phyloP scores from a whole-genome alignment of 2,329 filamentous ascomycete species.

The Claviceps quebecensis region DNA sequence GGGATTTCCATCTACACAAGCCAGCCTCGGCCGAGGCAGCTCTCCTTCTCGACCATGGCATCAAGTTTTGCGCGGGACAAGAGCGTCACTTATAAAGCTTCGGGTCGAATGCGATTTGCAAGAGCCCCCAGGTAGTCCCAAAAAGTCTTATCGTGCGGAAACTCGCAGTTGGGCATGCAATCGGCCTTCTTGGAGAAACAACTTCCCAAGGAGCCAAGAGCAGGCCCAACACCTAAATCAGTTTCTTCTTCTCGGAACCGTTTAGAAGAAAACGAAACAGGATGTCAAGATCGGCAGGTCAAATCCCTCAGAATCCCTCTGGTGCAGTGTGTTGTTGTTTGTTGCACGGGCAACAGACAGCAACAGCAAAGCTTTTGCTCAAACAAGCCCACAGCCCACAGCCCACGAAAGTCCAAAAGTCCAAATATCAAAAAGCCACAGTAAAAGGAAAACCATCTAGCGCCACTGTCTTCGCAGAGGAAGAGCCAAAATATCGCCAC shows the following conservation, averaged over 20 bases:
- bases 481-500: conserved; percentile 13
- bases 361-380: too few relatives aligned
- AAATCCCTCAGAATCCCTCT: conserved; percentile 29
- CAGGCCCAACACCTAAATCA: background rate
- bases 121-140: conserved; percentile 24
- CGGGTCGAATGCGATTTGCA: conserved; percentile 5
- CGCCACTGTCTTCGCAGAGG: conserved; percentile 8
- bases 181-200: too few relatives aligned
- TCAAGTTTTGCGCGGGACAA: conserved; percentile 1
- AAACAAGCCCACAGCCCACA: conserved; percentile 9
- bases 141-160: conserved; percentile 7
- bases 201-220: background rate
- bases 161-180: background rate
- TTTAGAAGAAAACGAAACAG: background rate
- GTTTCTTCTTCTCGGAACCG: background rate
- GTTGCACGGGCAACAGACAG: too few relatives aligned
- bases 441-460: conserved; percentile 17
- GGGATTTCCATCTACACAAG: conserved; percentile 1
- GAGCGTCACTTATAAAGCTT: conserved; percentile 11
- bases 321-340: conserved; percentile 10
- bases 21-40: background rate
- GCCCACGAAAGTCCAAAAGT: background rate
- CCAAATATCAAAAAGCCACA: conserved; percentile 16
- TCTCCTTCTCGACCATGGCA: background rate
- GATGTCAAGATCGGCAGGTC: conserved; percentile 15